Evolutionary conservation across 257 asterid genomes (phyloP), one percentile per base, ranked within the genome.

Genomic region (Striga asiatica): DNA sequence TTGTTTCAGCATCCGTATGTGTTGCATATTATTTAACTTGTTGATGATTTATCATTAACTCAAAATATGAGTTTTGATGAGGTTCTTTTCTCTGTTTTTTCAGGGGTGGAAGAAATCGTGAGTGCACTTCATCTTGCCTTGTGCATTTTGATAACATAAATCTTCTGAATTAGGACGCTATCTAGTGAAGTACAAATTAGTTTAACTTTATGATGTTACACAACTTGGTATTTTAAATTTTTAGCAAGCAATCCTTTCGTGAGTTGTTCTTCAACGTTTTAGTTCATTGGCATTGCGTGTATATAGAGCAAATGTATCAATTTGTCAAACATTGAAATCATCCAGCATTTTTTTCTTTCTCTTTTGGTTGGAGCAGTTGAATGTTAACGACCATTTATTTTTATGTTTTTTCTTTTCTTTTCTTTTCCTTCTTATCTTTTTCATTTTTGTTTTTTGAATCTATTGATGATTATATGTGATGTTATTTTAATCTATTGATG

Each of bases 91-190:
- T 34, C 56, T 60, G 22, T 10, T 57, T 68, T 63, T 77, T 78
- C 89, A 82, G 97, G 97, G 97, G 17, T 82, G 97, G 94, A 88
- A 67, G 43, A 78, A 82, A 73, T 70, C 43, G 97, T 84, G 77
- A 80, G 83, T 74, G 53, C 64, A 31, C 61, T 12, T 38, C 66
- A 13, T 60, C 66, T n/a, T 46, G 32, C 64, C 59, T 41, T 61
- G 6, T 34, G 47, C 55, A 32, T 51, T 54, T 25, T 17, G 56
- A 49, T 58, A 41, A 32, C 67, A 18, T 54, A 46, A 47, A 25
- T 54, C 18, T 24, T 32, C 29, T 37, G 12, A 37, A 35, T 32
- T 46, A 38, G 21, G 41, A 54, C 42, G 37, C n/a, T 50, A 29
- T 49, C 42, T 25, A 10, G 12, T 34, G 41, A 6, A 7, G 54